Conservation (phyloP, 2,329 filamentous ascomycete genomes). For the Neonectria sp. region DNA sequence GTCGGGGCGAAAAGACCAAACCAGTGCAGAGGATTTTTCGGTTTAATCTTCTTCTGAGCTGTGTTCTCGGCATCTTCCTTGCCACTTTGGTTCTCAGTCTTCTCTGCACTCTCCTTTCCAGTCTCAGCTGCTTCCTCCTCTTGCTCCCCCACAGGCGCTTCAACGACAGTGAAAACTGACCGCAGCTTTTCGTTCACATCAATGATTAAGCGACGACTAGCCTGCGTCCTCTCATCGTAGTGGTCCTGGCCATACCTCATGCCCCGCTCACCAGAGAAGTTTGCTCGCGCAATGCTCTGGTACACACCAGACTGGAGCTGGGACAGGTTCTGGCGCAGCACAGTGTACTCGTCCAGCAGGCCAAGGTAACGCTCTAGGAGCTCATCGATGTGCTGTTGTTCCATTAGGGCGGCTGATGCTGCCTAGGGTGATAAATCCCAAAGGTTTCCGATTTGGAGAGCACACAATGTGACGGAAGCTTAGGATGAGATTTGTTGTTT, state of each 20-base stretch:
- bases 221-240: slow-evolving; percentile 83
- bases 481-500: too few relatives aligned
- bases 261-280: slow-evolving; percentile 77
- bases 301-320: slow-evolving; percentile 69
- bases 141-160: slow-evolving; percentile 17
- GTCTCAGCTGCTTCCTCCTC: slow-evolving; percentile 22
- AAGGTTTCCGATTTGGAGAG: background rate
- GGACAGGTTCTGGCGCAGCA: slow-evolving; percentile 69
- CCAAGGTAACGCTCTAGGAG: slow-evolving; percentile 77
- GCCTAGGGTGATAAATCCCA: background rate
- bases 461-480: too few relatives aligned
- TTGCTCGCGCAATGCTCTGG: slow-evolving; percentile 78
- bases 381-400: slow-evolving; percentile 67
- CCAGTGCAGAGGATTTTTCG: slow-evolving; percentile 67
- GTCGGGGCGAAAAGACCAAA: slow-evolving; percentile 69
- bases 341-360: slow-evolving; percentile 77
- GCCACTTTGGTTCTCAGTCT: slow-evolving; percentile 24
- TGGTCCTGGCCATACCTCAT: slow-evolving; percentile 77
- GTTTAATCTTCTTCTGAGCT: slow-evolving; percentile 38
- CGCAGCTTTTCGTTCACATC: slow-evolving; percentile 28
- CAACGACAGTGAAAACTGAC: slow-evolving; percentile 39
- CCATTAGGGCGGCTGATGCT: slow-evolving; percentile 30
- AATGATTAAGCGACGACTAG: slow-evolving; percentile 61
- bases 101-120: slow-evolving; percentile 12
- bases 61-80: slow-evolving; percentile 26